phyloP scores from a whole-genome alignment of 805 yeast genomes.

The Metschnikowia santaceciliae region DNA sequence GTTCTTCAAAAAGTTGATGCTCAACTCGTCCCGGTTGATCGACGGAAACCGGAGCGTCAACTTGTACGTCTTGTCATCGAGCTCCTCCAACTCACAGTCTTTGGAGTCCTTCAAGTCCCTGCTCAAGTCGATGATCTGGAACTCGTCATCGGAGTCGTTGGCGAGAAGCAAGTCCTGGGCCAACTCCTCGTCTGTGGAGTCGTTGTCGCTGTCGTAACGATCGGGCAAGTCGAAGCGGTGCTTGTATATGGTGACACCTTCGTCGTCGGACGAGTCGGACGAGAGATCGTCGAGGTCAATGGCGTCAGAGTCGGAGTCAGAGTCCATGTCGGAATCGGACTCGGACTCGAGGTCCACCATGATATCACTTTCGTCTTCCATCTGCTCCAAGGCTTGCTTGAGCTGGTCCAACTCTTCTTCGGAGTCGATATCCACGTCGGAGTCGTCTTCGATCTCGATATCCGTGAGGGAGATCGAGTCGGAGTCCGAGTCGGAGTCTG shows the following conservation, averaged over 20 bases:
- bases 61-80: conserved; percentile 37
- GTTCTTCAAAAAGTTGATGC: conserved; percentile 35
- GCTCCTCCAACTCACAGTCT: conserved; percentile 40
- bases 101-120: conserved; percentile 40
- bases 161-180: conserved; percentile 7
- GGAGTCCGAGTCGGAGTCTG: conserved; percentile 4
- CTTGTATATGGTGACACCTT: conserved; percentile 41
- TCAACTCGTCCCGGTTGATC: conserved; percentile 36
- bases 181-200: conserved; percentile 38
- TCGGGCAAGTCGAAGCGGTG: conserved; percentile 39
- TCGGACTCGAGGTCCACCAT: conserved; percentile 20
- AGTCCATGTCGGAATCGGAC: too few relatives aligned
- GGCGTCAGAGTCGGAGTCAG: conserved; percentile 25
- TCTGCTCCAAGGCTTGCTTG: conserved; percentile 16
- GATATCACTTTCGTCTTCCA: conserved; percentile 16
- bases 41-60: conserved; percentile 41
- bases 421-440: conserved; percentile 27
- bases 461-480: conserved; percentile 11
- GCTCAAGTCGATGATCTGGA: conserved; percentile 36
- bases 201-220: conserved; percentile 28
- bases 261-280: conserved; percentile 28
- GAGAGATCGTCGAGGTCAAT: conserved; percentile 11
- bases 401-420: conserved; percentile 23
- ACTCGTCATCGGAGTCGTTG: conserved; percentile 12
- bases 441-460: conserved; percentile 12